Base-by-base conservation (phyloP, 2,329 filamentous ascomycete species). In the Aspergillus ochraceoroseus region DNA sequence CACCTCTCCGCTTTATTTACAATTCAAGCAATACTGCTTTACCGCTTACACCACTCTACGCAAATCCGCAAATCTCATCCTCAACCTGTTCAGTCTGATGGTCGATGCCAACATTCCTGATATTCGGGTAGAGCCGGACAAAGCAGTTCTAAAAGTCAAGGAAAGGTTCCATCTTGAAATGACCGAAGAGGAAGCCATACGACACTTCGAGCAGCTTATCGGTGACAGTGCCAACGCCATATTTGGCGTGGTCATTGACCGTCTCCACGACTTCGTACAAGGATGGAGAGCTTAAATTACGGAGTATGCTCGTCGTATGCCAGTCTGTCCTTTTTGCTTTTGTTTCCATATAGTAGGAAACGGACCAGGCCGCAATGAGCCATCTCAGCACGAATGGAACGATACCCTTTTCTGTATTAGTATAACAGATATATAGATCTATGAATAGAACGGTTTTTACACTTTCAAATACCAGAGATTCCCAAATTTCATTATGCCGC, bases 21-120 rank as follows among this genome's bases (percentile, higher is more conserved):
- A 84, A 38, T 98, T 98, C 68, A 92, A 92, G 61, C 86, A 94
- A 56, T 95, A 96, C 65, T 95, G 88, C 63, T 95, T 95, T 66
- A 85, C 94, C 2, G 87, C 92, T 0, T 98, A 94, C 66, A 87
- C 85, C 1, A 89, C 92, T 1, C 71, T 98, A 29, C 80, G 92
- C 43, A 95, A 96, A 62, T 87, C 82, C 2, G 86, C 83, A 12
- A 94, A 90, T 53, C 72, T 98, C 48, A 94, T 98, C 27, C 74
- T 98, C 18, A 98, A 98, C 57, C 65, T 98, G 30, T 98, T 98
- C 64, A 88, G 86, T 56, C 73, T 98, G 43, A 98, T 98, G 92
- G 85, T 94, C 11, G 88, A 96, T 62, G 90, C 92, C 26, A 95
- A 95, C 58, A 95, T 98, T 44, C 92, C 89, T 0, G 94, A 96